These are phyloP conservation scores for Corymbia maculata DNA, from an alignment of 345 rosid species.

Conservation along the genomic window DNA sequence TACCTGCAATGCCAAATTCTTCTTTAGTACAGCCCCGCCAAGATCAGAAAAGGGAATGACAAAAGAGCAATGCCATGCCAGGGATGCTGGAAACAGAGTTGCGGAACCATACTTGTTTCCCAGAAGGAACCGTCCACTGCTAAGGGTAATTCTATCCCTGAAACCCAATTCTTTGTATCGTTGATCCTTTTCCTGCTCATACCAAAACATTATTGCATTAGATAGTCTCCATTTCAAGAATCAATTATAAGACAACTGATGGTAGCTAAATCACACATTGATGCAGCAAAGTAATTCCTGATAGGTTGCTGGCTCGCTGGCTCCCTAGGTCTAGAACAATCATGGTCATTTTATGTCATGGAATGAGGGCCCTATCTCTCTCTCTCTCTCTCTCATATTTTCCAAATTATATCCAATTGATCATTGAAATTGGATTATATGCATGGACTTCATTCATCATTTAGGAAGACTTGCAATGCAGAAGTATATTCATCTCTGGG, in stretches of 20 bases:
- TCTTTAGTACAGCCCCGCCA: neutral
- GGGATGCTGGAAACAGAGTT: neutral
- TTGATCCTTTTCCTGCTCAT: constrained; percentile 81
- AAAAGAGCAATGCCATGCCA: neutral
- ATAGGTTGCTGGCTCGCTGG: neutral
- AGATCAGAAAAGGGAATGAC: neutral
- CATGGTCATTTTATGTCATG: neutral
- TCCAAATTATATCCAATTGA: neutral
- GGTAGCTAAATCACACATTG: neutral
- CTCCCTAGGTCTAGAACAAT: neutral
- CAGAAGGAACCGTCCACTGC: constrained; percentile 89
- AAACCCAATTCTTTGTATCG: constrained; percentile 93
- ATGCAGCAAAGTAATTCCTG: neutral
- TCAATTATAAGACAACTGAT: neutral
- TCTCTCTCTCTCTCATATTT: neutral
- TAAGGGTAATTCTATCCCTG: constrained; percentile 88
- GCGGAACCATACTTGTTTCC: constrained; percentile 66
- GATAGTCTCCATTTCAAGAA: neutral
- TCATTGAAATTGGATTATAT: neutral
- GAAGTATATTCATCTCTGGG: neutral
- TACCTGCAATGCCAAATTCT: constrained; percentile 34
- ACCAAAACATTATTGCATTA: neutral
- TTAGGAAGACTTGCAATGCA: neutral
- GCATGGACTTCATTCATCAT: neutral
- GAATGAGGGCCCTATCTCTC: neutral